Conservation (phyloP, 2,329 filamentous ascomycete species). For the Trichophyton schoenleinii region DNA sequence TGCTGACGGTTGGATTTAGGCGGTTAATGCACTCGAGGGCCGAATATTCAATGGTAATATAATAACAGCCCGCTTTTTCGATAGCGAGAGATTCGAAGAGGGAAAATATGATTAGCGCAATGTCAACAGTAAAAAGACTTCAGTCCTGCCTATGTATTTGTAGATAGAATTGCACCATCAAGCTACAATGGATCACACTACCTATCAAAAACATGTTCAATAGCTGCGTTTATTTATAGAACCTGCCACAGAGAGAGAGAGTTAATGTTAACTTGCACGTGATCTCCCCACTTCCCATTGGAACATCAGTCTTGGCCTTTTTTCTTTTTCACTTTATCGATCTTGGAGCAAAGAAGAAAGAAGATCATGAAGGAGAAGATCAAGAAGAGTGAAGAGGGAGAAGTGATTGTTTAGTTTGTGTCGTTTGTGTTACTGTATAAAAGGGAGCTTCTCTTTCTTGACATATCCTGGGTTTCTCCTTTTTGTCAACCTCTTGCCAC, state of each 20-base stretch:
- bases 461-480: background rate
- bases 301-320: background rate
- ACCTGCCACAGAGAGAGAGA: background rate
- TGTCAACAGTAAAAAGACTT: no score
- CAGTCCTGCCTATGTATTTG: no score
- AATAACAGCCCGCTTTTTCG: slow-evolving; percentile 72
- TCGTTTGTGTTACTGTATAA: background rate
- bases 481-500: background rate
- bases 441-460: background rate
- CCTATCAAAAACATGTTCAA: no score
- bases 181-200: no score
- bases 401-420: background rate
- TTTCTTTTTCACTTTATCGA: background rate
- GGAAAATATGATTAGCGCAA: slow-evolving; percentile 39
- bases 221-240: background rate
- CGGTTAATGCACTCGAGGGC: slow-evolving; percentile 79
- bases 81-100: slow-evolving; percentile 67
- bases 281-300: background rate
- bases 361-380: background rate
- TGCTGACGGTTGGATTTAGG: slow-evolving; percentile 38
- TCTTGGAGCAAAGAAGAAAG: background rate
- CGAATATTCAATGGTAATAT: slow-evolving; percentile 77
- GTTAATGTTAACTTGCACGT: background rate
- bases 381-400: background rate
- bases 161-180: no score